Conservation (phyloP, 1,284 basidiomycete species). For the Agaricales sp. region DNA sequence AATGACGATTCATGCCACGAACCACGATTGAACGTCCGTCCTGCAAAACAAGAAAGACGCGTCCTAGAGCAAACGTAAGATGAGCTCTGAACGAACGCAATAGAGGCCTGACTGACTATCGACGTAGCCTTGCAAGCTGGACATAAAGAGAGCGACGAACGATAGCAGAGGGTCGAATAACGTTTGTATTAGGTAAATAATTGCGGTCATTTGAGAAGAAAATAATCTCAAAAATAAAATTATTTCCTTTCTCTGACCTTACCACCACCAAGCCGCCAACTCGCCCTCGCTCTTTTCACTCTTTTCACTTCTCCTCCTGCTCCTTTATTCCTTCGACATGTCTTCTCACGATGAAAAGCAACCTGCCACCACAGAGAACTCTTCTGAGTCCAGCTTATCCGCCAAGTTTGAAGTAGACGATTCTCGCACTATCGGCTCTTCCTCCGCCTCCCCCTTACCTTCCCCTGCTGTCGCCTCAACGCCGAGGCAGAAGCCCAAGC, state of each 20-base stretch:
- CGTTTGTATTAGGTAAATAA: no score
- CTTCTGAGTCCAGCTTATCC: background rate
- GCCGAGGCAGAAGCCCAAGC: constrained; percentile 33
- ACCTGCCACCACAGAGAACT: background rate
- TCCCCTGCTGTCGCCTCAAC: constrained; percentile 37
- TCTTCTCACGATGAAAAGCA: background rate
- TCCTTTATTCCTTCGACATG: background rate
- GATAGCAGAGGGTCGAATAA: no score
- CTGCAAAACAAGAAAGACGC: constrained; percentile 82
- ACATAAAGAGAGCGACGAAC: no score
- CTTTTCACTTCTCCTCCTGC: background rate
- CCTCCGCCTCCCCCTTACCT: constrained; percentile 29
- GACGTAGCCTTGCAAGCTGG: constrained; percentile 79
- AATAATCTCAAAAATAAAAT: no score
- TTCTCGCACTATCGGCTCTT: background rate
- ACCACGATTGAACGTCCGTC: constrained; percentile 86
- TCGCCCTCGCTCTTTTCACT: background rate
- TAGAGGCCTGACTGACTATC: constrained; percentile 44
- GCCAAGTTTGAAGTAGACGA: background rate
- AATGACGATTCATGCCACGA: constrained; percentile 18
- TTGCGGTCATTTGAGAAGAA: no score
- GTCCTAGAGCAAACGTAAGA: constrained; percentile 33
- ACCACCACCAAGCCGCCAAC: background rate
- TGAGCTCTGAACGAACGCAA: constrained; percentile 1
- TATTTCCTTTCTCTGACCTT: no score